Percentiles rank a stretch among this genome's conserved stretches.
phyloP scores from a whole-genome alignment of 345 rosid genomes.

The Eucalyptus marginata region DNA sequence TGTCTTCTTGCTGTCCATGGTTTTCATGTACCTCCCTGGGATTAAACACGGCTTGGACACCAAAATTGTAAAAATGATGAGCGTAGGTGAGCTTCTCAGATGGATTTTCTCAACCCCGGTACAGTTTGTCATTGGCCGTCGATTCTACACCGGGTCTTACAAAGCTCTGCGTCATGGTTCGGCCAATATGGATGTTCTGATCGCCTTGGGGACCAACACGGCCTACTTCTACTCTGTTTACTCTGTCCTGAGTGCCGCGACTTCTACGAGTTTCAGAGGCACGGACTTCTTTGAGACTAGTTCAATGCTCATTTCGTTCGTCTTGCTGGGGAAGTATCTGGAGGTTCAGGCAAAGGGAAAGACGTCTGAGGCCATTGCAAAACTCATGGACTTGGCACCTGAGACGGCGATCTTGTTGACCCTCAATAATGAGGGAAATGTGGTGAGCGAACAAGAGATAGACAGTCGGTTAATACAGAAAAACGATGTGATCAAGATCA shows the following conservation, averaged over 20 bases:
- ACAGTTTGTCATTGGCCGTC: constrained; percentile 74
- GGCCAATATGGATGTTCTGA: constrained; percentile 94
- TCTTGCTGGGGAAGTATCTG: constrained; percentile 83
- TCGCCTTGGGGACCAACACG: constrained; percentile 82
- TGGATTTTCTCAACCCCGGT: constrained; percentile 76
- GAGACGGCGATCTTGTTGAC: constrained; percentile 60
- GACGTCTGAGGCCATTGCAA: constrained; percentile 91
- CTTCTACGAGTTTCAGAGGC: constrained; percentile 42
- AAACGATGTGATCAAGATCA: constrained; percentile 62
- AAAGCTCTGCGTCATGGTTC: constrained; percentile 77
- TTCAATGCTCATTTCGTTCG: constrained; percentile 88
- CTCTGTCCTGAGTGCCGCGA: constrained; percentile 67
- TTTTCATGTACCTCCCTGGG: constrained; percentile 74
- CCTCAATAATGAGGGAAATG: constrained; percentile 52
- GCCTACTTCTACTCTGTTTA: constrained; percentile 89
- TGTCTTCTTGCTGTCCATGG: constrained; percentile 71
- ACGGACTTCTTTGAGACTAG: constrained; percentile 94
- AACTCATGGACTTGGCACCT: constrained; percentile 82
- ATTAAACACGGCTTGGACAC: constrained; percentile 38
- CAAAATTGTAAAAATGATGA: constrained; percentile 70
- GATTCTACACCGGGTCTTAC: constrained; percentile 72
- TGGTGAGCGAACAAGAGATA: constrained; percentile 56
- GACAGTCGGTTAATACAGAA: constrained; percentile 77
- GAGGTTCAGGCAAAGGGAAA: constrained; percentile 85
- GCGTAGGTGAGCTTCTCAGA: constrained; percentile 49